phyloP scores from a whole-genome alignment of 192 early-diverging fungal genomes.

The Umbelopsis vinacea region DNA sequence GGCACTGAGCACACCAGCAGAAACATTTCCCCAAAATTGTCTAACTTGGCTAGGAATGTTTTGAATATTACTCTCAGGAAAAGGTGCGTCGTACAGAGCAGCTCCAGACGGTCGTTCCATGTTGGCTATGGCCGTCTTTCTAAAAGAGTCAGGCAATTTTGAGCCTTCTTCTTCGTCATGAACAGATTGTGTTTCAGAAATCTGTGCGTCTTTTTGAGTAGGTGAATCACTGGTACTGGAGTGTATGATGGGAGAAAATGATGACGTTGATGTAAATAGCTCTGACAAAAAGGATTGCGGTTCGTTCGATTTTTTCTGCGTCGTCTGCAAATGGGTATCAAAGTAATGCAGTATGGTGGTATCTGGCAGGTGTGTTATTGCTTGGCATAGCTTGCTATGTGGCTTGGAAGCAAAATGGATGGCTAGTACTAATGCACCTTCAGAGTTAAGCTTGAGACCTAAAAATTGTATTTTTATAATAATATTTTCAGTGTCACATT shows the following conservation, averaged over 20 bases:
- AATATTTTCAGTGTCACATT: conserved; percentile 19
- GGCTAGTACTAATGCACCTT: not conserved
- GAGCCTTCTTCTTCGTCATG: not conserved
- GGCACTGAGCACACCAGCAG: not conserved
- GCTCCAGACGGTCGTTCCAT: not conserved
- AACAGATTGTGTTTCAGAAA: not conserved
- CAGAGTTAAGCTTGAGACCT: conserved; percentile 1
- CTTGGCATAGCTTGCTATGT: not conserved
- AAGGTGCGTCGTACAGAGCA: not conserved
- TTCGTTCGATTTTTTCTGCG: not conserved
- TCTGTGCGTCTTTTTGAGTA: not conserved
- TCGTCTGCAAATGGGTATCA: not conserved
- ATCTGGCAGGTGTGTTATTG: not conserved
- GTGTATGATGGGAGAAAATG: not conserved
- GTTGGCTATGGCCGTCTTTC: not conserved
- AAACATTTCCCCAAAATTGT: conserved; percentile 18
- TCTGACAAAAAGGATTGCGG: not conserved
- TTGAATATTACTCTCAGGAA: not conserved
- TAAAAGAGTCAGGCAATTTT: not conserved
- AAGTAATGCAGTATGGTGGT: not conserved
- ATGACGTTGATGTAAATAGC: not conserved
- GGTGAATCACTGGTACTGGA: not conserved
- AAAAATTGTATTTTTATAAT: not conserved
- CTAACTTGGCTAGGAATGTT: conserved; percentile 5
- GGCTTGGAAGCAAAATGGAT: conserved; percentile 5